phyloP scores from a whole-genome alignment of 2,329 filamentous ascomycete genomes.

The Bretziella fagacearum region DNA sequence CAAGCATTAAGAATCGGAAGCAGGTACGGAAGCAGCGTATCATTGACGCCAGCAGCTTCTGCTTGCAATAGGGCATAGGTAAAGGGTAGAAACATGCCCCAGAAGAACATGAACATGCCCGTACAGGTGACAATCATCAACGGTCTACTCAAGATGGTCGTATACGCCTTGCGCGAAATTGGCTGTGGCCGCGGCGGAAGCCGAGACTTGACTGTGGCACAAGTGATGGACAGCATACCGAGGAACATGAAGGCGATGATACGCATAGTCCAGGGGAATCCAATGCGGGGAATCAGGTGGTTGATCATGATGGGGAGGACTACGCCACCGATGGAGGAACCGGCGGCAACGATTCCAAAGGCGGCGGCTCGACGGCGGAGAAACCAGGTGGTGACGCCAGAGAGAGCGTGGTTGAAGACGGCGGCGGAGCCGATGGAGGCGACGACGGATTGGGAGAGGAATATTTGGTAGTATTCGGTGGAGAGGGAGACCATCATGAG shows the following conservation, averaged over 20 bases:
- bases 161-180: constrained; percentile 31
- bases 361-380: constrained; percentile 33
- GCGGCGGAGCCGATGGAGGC: constrained; percentile 27
- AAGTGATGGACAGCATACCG: constrained; percentile 22
- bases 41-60: constrained; percentile 26
- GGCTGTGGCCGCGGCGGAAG: constrained; percentile 29
- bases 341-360: constrained; percentile 35
- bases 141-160: constrained; percentile 29
- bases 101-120: constrained; percentile 38
- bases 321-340: constrained; percentile 37
- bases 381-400: constrained; percentile 34
- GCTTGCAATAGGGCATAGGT: constrained; percentile 36
- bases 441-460: constrained; percentile 28
- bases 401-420: constrained; percentile 28
- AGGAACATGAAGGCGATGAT: constrained; percentile 31
- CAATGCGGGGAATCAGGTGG: constrained; percentile 31
- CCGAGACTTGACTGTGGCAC: constrained; percentile 25
- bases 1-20: constrained; percentile 41
- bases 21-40: constrained; percentile 28
- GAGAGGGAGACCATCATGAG: constrained; percentile 47
- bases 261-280: constrained; percentile 33
- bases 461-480: constrained; percentile 28
- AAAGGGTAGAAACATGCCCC: constrained; percentile 37
- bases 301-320: constrained; percentile 45
- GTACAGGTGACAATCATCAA: constrained; percentile 27